Evolutionary conservation across 2,329 filamentous ascomycete species (phyloP), one percentile per base, ranked within the genome.

Genomic region (Pseudogymnoascus verrucosus): DNA sequence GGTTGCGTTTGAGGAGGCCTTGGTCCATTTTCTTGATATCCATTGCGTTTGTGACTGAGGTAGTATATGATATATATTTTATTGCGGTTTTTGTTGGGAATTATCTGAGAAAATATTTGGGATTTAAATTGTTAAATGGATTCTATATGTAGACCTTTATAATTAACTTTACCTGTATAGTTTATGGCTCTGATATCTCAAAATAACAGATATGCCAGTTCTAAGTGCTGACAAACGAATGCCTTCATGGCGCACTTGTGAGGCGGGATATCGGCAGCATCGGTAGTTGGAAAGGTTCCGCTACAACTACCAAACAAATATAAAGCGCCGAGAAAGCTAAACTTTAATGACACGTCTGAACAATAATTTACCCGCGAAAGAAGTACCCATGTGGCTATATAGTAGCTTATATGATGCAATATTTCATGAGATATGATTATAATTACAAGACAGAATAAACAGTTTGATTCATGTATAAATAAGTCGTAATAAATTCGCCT

Each of bases 1-100:
- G 68, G 42, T 68, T 68, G 47, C 70, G 68, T 47, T 65, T 69
- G 5, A 71, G 62, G 14, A 71, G 68, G 1, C 63, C 69, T 67
- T 71, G 68, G 23, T 62, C 63, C 47, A 54, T 54, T 54, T 31
- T 12, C 2, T 28, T 54, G 23, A 54, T 54, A 1, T 54, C 47
- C 47, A 54, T 54, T 31, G 47, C 1, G 4, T 54, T 16, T 10
- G 14, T 54, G 23, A n/a, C 0, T 11, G 14, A 1, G 21, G 2
- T 28, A 16, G n/a, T 51, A 5, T 8, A 19, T 19, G 19, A 2
- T 19, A 19, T 19, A 19, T 19, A 1, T 19, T 28, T n/a, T 51
- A 6, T 7, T 12, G 11, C 3, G 6, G 5, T 16, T 7, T 54
- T 31, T 16, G 8, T 16, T 54, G 7, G 12, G 6, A 19, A 51